These are phyloP conservation scores for Sporothrix pseudoabietina DNA, from an alignment of 2,329 filamentous ascomycete genomes.

Conservation along the genomic window DNA sequence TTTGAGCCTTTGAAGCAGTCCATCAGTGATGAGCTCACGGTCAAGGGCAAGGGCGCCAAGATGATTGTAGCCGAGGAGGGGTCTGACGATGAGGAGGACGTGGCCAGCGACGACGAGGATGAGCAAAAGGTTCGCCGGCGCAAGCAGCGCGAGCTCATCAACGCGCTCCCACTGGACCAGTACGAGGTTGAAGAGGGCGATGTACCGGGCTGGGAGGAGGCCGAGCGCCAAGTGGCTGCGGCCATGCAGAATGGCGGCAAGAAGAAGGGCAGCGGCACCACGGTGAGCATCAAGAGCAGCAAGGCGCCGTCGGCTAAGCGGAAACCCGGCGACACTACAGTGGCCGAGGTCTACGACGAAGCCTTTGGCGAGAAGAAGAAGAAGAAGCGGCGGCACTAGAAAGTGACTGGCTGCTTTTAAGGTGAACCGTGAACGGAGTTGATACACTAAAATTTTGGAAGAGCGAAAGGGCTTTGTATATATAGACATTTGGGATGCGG, in stretches of 20 bases:
- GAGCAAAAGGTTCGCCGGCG: slow-evolving; percentile 69
- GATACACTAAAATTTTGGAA: background rate
- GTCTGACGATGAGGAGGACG: slow-evolving; percentile 71
- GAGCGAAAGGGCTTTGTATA: slow-evolving; percentile 19
- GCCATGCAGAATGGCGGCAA: slow-evolving; percentile 47
- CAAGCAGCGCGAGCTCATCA: slow-evolving; percentile 77
- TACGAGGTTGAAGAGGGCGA: slow-evolving; percentile 66
- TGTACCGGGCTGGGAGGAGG: slow-evolving; percentile 64
- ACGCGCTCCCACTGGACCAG: slow-evolving; percentile 85
- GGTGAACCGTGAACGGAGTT: background rate
- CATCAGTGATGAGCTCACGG: slow-evolving; percentile 77
- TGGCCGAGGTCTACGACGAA: slow-evolving; percentile 64
- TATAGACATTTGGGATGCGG: slow-evolving; percentile 21
- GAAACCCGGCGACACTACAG: slow-evolving; percentile 62
- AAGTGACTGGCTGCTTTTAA: background rate
- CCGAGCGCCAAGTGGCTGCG: slow-evolving; percentile 72
- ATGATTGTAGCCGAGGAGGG: slow-evolving; percentile 52
- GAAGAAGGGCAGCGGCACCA: slow-evolving; percentile 56
- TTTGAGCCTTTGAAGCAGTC: slow-evolving; percentile 71
- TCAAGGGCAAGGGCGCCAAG: slow-evolving; percentile 18
- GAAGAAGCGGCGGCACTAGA: slow-evolving; percentile 50
- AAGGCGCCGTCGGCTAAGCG: slow-evolving; percentile 64
- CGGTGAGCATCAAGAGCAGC: slow-evolving; percentile 79
- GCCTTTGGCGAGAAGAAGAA: slow-evolving; percentile 54
- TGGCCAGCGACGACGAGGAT: slow-evolving; percentile 74